Percentiles rank a stretch among this genome's conserved stretches.
These are phyloP conservation scores for Diplodia mutila DNA, from an alignment of 2,329 filamentous ascomycete species.

Conservation along the genomic window DNA sequence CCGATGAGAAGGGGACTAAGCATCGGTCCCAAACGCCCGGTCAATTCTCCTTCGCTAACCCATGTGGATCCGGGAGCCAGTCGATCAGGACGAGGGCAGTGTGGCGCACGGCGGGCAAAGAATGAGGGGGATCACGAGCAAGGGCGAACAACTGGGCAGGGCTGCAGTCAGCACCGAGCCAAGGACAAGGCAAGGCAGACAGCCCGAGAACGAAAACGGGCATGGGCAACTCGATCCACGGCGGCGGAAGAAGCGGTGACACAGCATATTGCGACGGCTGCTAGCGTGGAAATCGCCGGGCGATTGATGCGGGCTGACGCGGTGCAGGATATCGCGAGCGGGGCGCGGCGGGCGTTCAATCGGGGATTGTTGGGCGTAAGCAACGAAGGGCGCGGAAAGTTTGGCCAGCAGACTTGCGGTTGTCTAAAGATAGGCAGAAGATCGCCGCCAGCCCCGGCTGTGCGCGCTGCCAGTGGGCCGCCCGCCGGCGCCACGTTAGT, in stretches of 20 bases:
- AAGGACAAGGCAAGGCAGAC: not conserved
- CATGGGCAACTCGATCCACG: not conserved
- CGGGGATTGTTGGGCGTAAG: not conserved
- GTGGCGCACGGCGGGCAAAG: not conserved
- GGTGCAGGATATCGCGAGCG: not conserved
- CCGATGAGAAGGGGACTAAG: conserved; percentile 2
- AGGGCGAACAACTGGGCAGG: not conserved
- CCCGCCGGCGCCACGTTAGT: not conserved
- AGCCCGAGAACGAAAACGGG: conserved; percentile 16
- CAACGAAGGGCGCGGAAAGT: conserved; percentile 1
- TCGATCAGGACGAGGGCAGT: conserved; percentile 14
- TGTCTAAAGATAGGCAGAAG: conserved; percentile 14
- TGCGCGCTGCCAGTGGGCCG: too few relatives aligned
- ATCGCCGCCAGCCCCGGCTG: not conserved
- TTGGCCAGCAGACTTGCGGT: conserved; percentile 19
- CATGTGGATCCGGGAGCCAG: conserved; percentile 18
- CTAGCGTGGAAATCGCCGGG: not conserved
- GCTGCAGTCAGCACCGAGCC: not conserved
- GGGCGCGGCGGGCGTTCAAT: not conserved
- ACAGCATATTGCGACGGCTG: not conserved
- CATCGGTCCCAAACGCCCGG: conserved; percentile 7
- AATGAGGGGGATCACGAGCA: too few relatives aligned
- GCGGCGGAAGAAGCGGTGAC: conserved; percentile 16
- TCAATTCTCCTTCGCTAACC: conserved; percentile 6
- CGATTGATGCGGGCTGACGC: not conserved